Evolutionary conservation across 2,329 filamentous ascomycete species (phyloP), one percentile per base, ranked within the genome.

Genomic region (Apiospora aurea): DNA sequence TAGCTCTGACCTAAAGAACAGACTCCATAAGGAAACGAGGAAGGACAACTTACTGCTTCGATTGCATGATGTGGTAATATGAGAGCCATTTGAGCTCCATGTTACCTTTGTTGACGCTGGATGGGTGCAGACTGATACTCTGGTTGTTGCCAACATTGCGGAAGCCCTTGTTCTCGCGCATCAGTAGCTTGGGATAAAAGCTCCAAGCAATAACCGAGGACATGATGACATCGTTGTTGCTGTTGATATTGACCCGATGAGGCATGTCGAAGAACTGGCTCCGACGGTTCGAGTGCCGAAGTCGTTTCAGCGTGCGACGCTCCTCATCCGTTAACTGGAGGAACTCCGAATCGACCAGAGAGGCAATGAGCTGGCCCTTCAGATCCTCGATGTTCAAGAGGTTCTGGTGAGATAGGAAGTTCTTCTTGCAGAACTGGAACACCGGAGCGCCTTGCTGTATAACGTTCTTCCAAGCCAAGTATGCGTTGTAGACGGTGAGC

Each of bases 21-120:
- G 72, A 34, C 10, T 41, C 10, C 4, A 43, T 18, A 11, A 7
- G 69, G 29, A 38, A 86, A 43, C 10, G 34, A 38, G 34, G 7
- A 38, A 38, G 34, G 34, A 6, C 34, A 38, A 43, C 85, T 88
- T 88, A 88, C 91, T 94, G 84, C 85, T 92, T 95, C 2, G 93
- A 93, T 81, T 98, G 95, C 94, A 98, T 97, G 75, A 98, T 97
- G 80, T 97, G 93, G 83, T 98, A 98, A 81, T 97, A 99, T 0
- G 94, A 96, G 64, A 99, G 85, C 91, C 94, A 98, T 78, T 91
- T 92, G 51, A 95, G 84, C 53, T 91, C 89, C 67, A 86, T 84
- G 73, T 85, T 86, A 10, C 87, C 88, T 79, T 95, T 95, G 81
- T 98, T 98, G 75, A 99, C 94, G 0, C 94, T 97, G 0, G 92